Base-by-base conservation (phyloP, 2,329 filamentous ascomycete genomes). In the Aureobasidium sp. region DNA sequence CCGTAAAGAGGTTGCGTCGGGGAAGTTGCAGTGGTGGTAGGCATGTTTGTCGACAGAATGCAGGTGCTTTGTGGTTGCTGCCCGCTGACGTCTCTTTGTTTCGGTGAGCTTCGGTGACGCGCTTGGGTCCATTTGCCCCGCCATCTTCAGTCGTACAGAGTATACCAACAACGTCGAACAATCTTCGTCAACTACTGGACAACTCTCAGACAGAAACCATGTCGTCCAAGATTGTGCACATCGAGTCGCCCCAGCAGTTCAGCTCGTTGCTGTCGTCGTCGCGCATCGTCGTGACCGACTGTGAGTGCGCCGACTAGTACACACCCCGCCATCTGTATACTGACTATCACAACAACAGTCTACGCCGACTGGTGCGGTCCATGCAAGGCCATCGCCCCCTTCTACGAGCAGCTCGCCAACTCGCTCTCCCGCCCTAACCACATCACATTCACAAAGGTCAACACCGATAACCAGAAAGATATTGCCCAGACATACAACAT, bases 301-400 rank as follows among this genome's bases (percentile, higher is more conserved):
- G 92, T 96, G 80, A 83, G 90, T 81, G 57, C 50, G 46, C 61
- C 37, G 29, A 61, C 44, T 41, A 34, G 15, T 63, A 55, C 64
- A 60, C n/a, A 60, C 34, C 27, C 47, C 52, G 59, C 65, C n/a
- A 34, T 29, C 20, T 20, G 24, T 50, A 39, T 32, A 48, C 44
- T 63, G 26, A 51, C 37, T 10, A 26, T 15, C 37, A 34, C 61
- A 57, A 34, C 61, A 57, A 64, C 67, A 96, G 91, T 97, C 81
- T 93, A 90, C 71, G 90, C 92, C 70, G 87, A 90, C 71, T 94
- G 89, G 87, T 96, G 89, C 72, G 87, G 80, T 37, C 89, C 91
- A 71, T 96, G 92, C 83, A 89, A 90, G 69, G 81, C 84, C 66
- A 92, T 97, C 67, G 89, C 88, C 6, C 90, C 92, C 20, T 76